phyloP scores from a whole-genome alignment of 331 rosid species.

The Phaseolus coccineus region DNA sequence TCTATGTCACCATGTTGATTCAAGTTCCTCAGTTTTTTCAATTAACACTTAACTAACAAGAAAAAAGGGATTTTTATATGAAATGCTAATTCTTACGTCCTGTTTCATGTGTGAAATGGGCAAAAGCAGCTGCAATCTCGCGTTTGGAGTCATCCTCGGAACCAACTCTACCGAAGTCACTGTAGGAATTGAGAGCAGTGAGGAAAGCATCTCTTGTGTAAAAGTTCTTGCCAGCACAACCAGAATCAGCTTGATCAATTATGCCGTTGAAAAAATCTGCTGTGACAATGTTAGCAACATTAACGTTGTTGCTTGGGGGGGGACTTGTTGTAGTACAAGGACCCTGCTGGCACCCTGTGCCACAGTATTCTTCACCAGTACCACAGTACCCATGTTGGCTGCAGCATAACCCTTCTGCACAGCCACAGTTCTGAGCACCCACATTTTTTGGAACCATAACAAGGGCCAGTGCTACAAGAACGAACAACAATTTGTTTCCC shows the following conservation, averaged over 20 bases:
- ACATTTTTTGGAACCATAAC: not conserved
- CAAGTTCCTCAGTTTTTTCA: no score
- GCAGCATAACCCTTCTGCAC: conserved; percentile 57
- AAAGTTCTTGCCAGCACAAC: conserved; percentile 69
- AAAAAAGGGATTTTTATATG: no score
- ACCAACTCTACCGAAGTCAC: conserved; percentile 54
- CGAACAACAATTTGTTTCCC: conserved; percentile 10
- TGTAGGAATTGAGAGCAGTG: conserved; percentile 54
- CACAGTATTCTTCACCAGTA: conserved; percentile 51
- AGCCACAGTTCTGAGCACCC: conserved; percentile 64
- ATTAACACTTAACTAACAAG: no score
- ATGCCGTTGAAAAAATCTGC: conserved; percentile 58
- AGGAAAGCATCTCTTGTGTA: conserved; percentile 45
- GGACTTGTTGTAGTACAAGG: conserved; percentile 48
- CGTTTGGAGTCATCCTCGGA: conserved; percentile 67
- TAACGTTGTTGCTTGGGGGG: conserved; percentile 41
- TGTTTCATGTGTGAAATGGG: conserved; percentile 79
- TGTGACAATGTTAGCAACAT: conserved; percentile 65
- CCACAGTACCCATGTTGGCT: conserved; percentile 68
- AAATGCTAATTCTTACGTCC: conserved; percentile 55
- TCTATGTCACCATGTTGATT: no score
- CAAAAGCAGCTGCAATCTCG: conserved; percentile 83
- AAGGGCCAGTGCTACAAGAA: not conserved
- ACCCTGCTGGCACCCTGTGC: conserved; percentile 61
- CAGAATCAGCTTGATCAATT: conserved; percentile 53